Evolutionary conservation across 1,284 basidiomycete species (phyloP), one percentile per base, ranked within the genome.

Genomic region (Pseudozyma flocculosa): DNA sequence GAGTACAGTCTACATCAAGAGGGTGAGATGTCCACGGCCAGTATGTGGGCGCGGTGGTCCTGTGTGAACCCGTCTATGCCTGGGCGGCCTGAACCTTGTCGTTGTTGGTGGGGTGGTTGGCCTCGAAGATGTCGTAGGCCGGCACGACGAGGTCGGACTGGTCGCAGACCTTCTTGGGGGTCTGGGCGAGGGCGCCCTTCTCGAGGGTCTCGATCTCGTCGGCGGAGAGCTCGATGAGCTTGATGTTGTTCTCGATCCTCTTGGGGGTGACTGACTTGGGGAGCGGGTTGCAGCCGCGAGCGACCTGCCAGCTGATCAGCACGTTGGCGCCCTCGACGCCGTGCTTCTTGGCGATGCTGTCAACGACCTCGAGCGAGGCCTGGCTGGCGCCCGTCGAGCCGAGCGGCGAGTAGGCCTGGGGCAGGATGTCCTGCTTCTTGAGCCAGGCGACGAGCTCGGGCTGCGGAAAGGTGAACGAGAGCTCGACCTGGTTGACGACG

Each of bases 391-490:
- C 60, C 32, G 51, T 70, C 40, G 59, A 58, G 21, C 71, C 71
- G 32, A 73, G 54, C n/a, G 71, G 68, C 17, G 67, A 68, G 59
- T 73, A 72, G 26, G 67, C 67, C 61, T 73, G 63, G 29, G 68
- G 55, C 17, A 63, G 50, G 49, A 68, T 64, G 53, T 70, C 64
- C 39, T 48, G 40, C 38, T 40, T 26, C 55, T 82, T 52, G 63
- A 86, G 87, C 80, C 86, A 81, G 51, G 90, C 79, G 30, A 93
- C 82, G 23, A 93, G 82, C 71, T 90, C 88, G 19, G 2, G 86
- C 86, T 79, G 92, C 88, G 38, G 90, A 87, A 61, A 64, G 43
- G 60, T 65, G 46, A 59, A 68, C 30, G 61, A 64, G 40, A 73
- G 66, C 54, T 73, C 71, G 49, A 73, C 70, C 56, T 73, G 71